Base-by-base conservation (phyloP, 116 monocot genomes). In the Dioscorea cayenensis region DNA sequence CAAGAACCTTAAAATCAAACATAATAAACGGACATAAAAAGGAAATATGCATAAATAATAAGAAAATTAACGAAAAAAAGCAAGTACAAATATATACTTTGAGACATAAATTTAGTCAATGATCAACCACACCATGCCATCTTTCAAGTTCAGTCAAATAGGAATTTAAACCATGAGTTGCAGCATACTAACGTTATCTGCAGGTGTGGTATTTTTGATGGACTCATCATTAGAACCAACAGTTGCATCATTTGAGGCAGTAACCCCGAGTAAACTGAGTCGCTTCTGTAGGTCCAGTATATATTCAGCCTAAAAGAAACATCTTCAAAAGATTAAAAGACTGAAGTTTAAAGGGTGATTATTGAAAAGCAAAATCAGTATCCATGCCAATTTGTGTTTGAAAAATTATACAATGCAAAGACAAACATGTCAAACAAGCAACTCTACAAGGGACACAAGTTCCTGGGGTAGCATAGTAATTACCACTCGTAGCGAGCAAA, bases 201-300 rank as follows among this genome's bases (percentile, higher is more conserved):
- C 55, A 61, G 86, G 79, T 23, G 84, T 74, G 52, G 66, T 69
- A 73, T 77, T 82, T 29, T 77, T 65, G 32, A 85, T 69, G 20
- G 93, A 73, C 49, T 93, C 86, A 64, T 71, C 81, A 65, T 67
- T 78, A 14, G 76, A 12, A 25, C 51, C 48, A 13, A 52, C 76
- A 63, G 66, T 77, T 22, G 75, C 51, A 49, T 81, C 86, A 23
- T 77, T 85, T 16, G 71, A 23, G 60, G 79, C 36, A 28, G 27
- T 80, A 6, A 50, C 74, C 12, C 77, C 86, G 38, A 92, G 66
- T 60, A 97, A 76, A 74, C 79, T 90, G 13, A 92, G 84, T 72
- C 86, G 83, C 74, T 81, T 92, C 76, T 97, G 97, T 36, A 97
- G 75, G 73, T 90, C 81, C 64, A 88, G 72, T 77, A 93, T 93